Conservation (phyloP, 352 stramenopile species). For the Phytophthora chlamydospora region DNA sequence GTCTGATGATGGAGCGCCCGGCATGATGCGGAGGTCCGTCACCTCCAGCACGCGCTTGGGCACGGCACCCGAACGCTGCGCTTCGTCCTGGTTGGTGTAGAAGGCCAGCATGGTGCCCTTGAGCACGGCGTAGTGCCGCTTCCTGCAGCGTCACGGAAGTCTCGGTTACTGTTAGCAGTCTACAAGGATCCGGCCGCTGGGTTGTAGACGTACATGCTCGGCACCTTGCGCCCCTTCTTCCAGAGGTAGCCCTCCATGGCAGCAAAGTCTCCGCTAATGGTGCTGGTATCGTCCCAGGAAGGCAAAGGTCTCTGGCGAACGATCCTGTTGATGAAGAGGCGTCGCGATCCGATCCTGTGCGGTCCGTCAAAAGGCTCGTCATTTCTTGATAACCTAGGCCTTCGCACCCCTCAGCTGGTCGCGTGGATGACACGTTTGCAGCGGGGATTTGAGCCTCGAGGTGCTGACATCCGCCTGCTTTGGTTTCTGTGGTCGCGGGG, state of each 20-base stretch:
- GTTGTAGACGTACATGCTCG: constrained; percentile 43
- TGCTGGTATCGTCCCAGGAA: too few relatives aligned
- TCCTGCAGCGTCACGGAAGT: constrained; percentile 36
- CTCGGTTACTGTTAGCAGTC: neutral
- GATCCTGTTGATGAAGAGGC: constrained; percentile 14
- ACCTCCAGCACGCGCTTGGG: constrained; percentile 73
- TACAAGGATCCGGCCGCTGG: too few relatives aligned
- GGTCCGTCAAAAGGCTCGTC: neutral
- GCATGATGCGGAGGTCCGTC: constrained; percentile 39
- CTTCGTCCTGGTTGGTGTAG: constrained; percentile 63
- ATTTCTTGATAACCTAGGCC: constrained; percentile 1
- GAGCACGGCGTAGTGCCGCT: constrained; percentile 73
- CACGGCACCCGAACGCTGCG: constrained; percentile 36
- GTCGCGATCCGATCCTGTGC: constrained; percentile 2
- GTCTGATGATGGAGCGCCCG: constrained; percentile 7
- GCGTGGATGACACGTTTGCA: neutral
- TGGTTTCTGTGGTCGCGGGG: constrained; percentile 10
- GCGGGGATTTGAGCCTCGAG: constrained; percentile 5
- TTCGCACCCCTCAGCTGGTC: constrained; percentile 17
- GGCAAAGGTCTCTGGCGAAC: neutral
- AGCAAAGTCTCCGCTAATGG: constrained; percentile 8
- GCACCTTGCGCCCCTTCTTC: constrained; percentile 52
- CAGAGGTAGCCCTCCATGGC: constrained; percentile 57
- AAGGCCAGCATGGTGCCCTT: constrained; percentile 81
- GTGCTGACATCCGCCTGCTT: neutral